Base-by-base conservation (phyloP, 352 stramenopile species). In the Blastocystis sp. region DNA sequence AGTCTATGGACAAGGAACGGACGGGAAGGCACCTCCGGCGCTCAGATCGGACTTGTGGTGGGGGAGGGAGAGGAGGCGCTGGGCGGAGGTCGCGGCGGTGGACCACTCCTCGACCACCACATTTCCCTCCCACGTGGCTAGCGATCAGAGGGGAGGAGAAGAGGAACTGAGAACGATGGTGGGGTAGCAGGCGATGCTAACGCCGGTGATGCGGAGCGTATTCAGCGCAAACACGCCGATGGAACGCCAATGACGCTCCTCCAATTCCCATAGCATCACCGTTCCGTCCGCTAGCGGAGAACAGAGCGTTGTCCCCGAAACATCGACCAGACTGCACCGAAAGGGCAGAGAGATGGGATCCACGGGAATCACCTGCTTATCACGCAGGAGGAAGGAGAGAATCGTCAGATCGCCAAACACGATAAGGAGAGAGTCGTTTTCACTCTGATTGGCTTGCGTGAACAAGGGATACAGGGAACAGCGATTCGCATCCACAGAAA, bases 81-180 rank as follows among this genome's bases (percentile, higher is more conserved):
- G 21, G 41, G 2, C 11, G 66, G 7, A 59, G 9, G 34, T 56
- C n/a, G n/a, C 66, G 14, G 9, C 5, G n/a, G 2, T 56, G n/a
- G 28, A 59, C 3, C n/a, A 59, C 38, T 34, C 38, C 66, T 21
- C 48, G 23, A 48, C 52, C 48, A 56, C 48, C 2, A 76, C 7
- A 28, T 76, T 45, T 2, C 66, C 66, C 53, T 76, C 66, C 66
- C 66, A 76, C 0, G 66, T 76, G n/a, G 66, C 66, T 76, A 48
- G n/a, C 48, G 41, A 38, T 56, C n/a, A 76, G 19, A 21, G 52
- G 7, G 41, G 14, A 7, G 14, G 3, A 2, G 19, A 5, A 48
- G 28, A 11, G 1, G n/a, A 19, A 76, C 66, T 76, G 7, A 76
- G 41, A 5, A 56, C 66, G 9, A 76, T 48, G 10, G 41, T 41